These are phyloP conservation scores for Zalerion maritima DNA, from an alignment of 495 filamentous ascomycete species.

Conservation along the genomic window DNA sequence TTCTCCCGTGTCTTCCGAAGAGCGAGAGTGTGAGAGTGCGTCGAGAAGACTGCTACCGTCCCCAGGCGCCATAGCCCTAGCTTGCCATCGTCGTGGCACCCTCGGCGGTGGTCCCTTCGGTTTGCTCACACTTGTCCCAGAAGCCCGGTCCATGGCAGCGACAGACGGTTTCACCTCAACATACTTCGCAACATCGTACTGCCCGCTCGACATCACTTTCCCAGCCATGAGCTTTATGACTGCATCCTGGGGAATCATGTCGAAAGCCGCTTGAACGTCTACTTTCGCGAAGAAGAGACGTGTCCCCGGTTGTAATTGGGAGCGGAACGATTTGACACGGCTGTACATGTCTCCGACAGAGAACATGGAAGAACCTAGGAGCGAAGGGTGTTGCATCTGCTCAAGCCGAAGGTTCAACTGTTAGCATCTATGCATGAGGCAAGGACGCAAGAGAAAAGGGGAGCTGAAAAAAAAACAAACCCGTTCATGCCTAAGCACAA, in stretches of 20 bases:
- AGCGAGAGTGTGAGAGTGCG: too few species aligned
- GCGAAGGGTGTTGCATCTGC: conserved; percentile 38
- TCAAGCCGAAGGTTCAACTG: neutral
- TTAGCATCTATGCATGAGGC: neutral
- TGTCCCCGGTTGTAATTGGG: conserved; percentile 17
- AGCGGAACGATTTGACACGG: conserved; percentile 56
- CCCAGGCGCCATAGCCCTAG: conserved; percentile 36
- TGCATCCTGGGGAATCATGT: conserved; percentile 75
- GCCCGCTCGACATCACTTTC: too few species aligned
- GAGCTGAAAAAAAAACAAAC: conserved; percentile 25
- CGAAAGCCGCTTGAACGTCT: conserved; percentile 85
- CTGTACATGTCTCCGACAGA: conserved; percentile 70
- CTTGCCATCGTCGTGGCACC: conserved; percentile 53
- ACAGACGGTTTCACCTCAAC: conserved; percentile 47
- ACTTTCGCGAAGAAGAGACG: conserved; percentile 70
- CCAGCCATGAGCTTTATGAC: conserved; percentile 50
- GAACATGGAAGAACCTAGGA: conserved; percentile 61
- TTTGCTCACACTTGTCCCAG: conserved; percentile 17
- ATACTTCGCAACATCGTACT: conserved; percentile 54
- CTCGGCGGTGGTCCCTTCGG: too few species aligned
- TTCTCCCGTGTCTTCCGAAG: too few species aligned
- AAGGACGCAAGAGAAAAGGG: neutral
- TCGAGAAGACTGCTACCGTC: conserved; percentile 41
- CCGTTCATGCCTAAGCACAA: conserved; percentile 66
- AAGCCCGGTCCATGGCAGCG: conserved; percentile 6